A percentile compares a stretch with the other conserved stretches of the same genome.
These are phyloP conservation scores for Saururus chinensis DNA, from an alignment of 164 flowering plant species.

Conservation along the genomic window DNA sequence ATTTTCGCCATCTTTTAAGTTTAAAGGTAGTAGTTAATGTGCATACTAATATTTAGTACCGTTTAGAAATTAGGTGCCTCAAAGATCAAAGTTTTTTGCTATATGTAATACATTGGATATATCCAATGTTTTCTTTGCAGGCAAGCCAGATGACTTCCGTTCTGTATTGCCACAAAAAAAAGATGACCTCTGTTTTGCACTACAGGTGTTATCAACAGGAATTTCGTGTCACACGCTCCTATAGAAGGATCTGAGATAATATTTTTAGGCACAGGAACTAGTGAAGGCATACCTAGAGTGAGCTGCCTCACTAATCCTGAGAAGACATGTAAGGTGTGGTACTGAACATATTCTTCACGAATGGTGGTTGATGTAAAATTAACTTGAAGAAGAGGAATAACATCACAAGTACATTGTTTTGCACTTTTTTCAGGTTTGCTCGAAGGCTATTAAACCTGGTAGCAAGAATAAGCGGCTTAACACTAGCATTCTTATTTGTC, in stretches of 20 bases:
- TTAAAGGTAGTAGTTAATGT: background rate
- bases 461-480: conserved; percentile 81
- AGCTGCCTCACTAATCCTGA: conserved; percentile 92
- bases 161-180: too few species aligned
- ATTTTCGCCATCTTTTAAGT: conserved; percentile 4
- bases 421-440: conserved; percentile 52
- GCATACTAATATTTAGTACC: background rate
- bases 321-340: conserved; percentile 61
- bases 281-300: conserved; percentile 98
- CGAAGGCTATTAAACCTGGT: conserved; percentile 66
- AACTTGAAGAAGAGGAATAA: background rate
- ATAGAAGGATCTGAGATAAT: conserved; percentile 56
- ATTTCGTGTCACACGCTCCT: conserved; percentile 16
- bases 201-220: conserved; percentile 30
- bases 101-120: background rate
- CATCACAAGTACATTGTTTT: background rate
- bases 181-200: conserved; percentile 8
- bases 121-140: conserved; percentile 1
- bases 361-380: background rate
- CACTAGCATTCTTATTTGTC: conserved; percentile 77
- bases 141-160: conserved; percentile 4
- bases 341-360: background rate
- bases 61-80: background rate
- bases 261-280: conserved; percentile 93
- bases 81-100: background rate